A percentile compares a stretch with the other conserved stretches of the same genome.
Evolutionary conservation across 495 filamentous ascomycete genomes (phyloP).

Genomic region (Aspergillus biplanus): DNA sequence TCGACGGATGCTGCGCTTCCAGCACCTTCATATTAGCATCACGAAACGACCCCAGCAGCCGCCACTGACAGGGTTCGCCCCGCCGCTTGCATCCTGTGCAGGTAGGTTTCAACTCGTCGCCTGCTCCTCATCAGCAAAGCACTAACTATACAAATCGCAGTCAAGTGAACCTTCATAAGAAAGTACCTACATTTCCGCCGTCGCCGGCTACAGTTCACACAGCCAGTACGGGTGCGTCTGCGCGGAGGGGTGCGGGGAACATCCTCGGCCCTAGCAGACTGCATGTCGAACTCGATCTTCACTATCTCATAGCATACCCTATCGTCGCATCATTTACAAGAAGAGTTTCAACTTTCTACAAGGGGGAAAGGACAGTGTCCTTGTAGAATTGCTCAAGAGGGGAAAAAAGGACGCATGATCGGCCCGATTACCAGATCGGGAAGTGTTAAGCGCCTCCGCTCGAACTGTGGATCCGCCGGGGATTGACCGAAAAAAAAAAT

Average conservation of each 20-base stretch:
- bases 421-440: constrained; percentile 25
- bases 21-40: constrained; percentile 39
- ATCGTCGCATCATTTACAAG: too few species aligned
- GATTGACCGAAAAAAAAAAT: background rate
- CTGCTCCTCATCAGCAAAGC: constrained; percentile 8
- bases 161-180: background rate
- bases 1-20: constrained; percentile 36
- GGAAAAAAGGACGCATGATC: constrained; percentile 8
- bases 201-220: constrained; percentile 39
- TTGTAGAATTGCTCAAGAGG: constrained; percentile 10
- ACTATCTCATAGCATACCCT: too few species aligned
- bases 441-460: constrained; percentile 26
- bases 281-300: constrained; percentile 1
- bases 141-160: background rate
- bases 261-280: constrained; percentile 8
- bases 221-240: constrained; percentile 39
- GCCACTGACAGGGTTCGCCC: constrained; percentile 38
- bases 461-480: constrained; percentile 9
- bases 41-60: constrained; percentile 39
- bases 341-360: background rate
- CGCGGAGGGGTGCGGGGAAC: constrained; percentile 23
- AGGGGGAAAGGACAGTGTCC: constrained; percentile 1
- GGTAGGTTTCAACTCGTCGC: constrained; percentile 36
- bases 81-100: constrained; percentile 38
- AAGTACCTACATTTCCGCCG: constrained; percentile 33